Conservation (phyloP, 169 alveolate species). For the Plasmodium falciparum region DNA sequence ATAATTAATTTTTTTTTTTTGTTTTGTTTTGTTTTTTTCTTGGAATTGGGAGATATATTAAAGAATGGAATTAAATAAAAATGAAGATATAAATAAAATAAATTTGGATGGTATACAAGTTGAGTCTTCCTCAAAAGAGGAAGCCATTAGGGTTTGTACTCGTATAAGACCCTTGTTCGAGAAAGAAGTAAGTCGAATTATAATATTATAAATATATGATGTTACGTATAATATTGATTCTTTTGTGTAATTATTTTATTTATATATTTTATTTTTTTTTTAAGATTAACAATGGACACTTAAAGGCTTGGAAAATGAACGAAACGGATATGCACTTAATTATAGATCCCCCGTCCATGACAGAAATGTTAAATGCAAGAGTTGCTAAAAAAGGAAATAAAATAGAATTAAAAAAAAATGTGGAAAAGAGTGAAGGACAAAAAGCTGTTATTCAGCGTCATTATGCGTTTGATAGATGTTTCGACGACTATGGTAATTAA, state of each 20-base stretch:
- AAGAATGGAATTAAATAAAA: constrained; percentile 66
- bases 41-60: not conserved
- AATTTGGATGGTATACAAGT: constrained; percentile 55
- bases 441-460: constrained; percentile 82
- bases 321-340: constrained; percentile 80
- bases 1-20: constrained; percentile 1
- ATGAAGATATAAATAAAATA: constrained; percentile 47
- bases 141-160: constrained; percentile 84
- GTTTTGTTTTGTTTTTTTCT: not conserved
- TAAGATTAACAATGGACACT: constrained; percentile 82
- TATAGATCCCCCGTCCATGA: constrained; percentile 84
- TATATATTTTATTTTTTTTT: constrained; percentile 15
- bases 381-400: constrained; percentile 77
- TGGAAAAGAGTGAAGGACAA: constrained; percentile 85
- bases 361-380: constrained; percentile 82
- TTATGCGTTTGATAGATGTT: constrained; percentile 85
- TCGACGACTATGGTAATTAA: constrained; percentile 82
- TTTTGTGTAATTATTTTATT: not conserved
- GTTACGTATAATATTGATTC: too few relatives aligned
- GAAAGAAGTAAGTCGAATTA: constrained; percentile 79
- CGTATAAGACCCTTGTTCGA: constrained; percentile 86
- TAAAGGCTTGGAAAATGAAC: constrained; percentile 86
- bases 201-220: not conserved
- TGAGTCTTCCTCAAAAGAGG: constrained; percentile 82
- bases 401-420: constrained; percentile 59